phyloP scores from a whole-genome alignment of 257 asterid species.

The Ligustrum vulgare region DNA sequence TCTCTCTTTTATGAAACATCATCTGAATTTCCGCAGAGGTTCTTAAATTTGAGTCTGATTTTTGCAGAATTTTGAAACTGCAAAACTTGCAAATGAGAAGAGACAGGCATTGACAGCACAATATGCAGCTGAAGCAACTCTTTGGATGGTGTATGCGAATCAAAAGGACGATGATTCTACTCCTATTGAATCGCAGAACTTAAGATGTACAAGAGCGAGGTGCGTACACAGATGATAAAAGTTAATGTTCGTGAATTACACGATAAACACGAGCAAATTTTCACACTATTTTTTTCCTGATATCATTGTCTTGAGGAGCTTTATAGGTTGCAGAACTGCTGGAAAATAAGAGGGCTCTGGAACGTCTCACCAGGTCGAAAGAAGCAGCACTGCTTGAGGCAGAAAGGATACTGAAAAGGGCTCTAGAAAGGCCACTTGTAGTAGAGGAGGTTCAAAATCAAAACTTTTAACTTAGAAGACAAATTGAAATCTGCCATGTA shows the following conservation, averaged over 20 bases:
- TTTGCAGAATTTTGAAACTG: slow-evolving; percentile 73
- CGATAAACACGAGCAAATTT: background rate
- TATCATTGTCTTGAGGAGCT: slow-evolving; percentile 12
- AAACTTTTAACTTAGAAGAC: slow-evolving; percentile 70
- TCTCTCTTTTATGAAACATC: background rate
- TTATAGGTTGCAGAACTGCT: slow-evolving; percentile 66
- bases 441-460: slow-evolving; percentile 86
- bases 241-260: background rate
- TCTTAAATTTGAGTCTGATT: slow-evolving; percentile 10
- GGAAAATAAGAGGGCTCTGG: slow-evolving; percentile 75
- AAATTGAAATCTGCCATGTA: slow-evolving; percentile 82
- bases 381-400: slow-evolving; percentile 90
- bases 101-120: slow-evolving; percentile 80
- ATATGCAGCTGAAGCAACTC: slow-evolving; percentile 90
- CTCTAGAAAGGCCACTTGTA: slow-evolving; percentile 70
- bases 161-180: slow-evolving; percentile 69
- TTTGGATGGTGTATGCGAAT: slow-evolving; percentile 75
- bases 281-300: background rate
- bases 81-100: slow-evolving; percentile 61
- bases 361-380: slow-evolving; percentile 73
- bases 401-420: slow-evolving; percentile 68
- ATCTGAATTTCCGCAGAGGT: background rate
- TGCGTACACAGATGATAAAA: slow-evolving; percentile 20
- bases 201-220: slow-evolving; percentile 78
- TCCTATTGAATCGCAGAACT: slow-evolving; percentile 82